Evolutionary conservation across 805 yeast genomes (phyloP), one percentile per base, ranked within the genome.

Genomic region (Yarrowia sp.): DNA sequence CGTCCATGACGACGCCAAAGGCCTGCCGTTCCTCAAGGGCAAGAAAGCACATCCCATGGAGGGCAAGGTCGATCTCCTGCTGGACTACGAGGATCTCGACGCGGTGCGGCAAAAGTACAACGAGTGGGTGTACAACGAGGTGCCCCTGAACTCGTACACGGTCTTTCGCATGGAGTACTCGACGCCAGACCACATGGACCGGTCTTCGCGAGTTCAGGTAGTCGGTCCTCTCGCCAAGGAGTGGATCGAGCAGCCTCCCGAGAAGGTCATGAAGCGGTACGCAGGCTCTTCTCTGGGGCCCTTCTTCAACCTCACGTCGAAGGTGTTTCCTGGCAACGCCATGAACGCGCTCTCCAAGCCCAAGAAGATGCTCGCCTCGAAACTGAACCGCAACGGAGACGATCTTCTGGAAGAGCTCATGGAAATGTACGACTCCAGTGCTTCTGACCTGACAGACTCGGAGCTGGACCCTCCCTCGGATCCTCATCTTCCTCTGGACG

Each of bases 191-290:
- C 63, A 65, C n/a, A 47, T 72, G 19, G 68, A 73, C 63, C 61
- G 65, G 21, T 73, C 72, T 61, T 67, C 72, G 32, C 65, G 74
- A 22, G 68, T 68, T 14, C 42, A 66, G 39, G 62, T 73, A n/a
- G 61, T 74, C 4, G 77, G 77, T 19, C 71, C 69, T 7, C 66
- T 71, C n/a, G 73, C 76, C 2, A 39, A 47, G 8, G 68, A 63
- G 35, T 65, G 69, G 66, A 60, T 70, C 16, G 35, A 44, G 16
- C 62, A 55, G 29, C 47, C 35, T 13, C 19, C 61, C 2, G 61
- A 55, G 6, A 55, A 38, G 27, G 47, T 55, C 47, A 29, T 55
- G 38, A 38, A 27, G n/a, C 7, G n/a, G 16, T 55, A 55, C 29
- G 46, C 47, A 1, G 47, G 61, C 6, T 55, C 61, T 4, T 38